These are phyloP conservation scores for Colletotrichum sp. DNA, from an alignment of 2,329 filamentous ascomycete genomes.

Conservation along the genomic window DNA sequence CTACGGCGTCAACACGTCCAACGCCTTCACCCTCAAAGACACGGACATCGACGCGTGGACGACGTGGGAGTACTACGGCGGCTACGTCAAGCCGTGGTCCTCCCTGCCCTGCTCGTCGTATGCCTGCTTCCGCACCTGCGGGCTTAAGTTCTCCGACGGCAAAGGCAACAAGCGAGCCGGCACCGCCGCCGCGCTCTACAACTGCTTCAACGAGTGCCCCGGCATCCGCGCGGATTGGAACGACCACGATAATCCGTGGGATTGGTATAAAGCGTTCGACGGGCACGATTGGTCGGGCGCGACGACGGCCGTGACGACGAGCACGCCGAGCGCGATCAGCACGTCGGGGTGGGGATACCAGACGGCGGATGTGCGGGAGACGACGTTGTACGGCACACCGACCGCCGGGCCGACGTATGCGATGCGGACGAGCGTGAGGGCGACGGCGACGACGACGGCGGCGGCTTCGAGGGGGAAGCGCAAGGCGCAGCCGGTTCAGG, in stretches of 20 bases:
- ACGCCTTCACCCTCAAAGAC: not conserved
- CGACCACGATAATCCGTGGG: not conserved
- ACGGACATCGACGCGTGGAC: not conserved
- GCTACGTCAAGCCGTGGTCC: not conserved
- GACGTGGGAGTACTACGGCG: not conserved
- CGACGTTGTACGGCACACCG: not conserved
- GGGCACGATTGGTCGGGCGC: not conserved
- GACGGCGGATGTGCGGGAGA: not conserved
- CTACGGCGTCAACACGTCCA: not conserved
- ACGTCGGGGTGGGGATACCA: not conserved
- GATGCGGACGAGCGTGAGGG: not conserved
- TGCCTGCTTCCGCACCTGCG: not conserved
- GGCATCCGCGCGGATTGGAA: constrained; percentile 4
- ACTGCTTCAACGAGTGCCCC: constrained; percentile 1
- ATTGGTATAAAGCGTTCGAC: not conserved
- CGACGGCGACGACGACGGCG: not conserved
- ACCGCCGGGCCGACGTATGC: not conserved
- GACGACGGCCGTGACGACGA: not conserved
- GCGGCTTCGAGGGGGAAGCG: not conserved
- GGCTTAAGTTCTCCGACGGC: not conserved
- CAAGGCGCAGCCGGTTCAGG: not conserved
- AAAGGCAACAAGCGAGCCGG: not conserved
- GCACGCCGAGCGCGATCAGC: not conserved
- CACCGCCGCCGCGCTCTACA: not conserved
- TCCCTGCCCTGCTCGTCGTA: not conserved